Evolutionary conservation across 2,329 filamentous ascomycete species (phyloP).

Genomic region (Epichloe gansuensis): DNA sequence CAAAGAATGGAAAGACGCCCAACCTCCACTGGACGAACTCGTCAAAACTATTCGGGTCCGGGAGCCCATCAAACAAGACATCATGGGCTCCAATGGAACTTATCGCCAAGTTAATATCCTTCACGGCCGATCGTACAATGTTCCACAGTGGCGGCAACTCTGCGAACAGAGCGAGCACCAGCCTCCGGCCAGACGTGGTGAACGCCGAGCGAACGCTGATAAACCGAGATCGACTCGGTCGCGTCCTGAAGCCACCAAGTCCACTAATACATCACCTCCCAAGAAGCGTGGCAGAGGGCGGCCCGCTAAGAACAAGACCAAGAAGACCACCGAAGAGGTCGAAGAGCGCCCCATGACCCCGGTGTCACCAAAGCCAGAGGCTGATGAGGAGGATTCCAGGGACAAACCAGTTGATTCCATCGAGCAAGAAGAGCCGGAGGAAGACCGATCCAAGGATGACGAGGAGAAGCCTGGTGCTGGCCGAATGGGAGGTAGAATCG

Average conservation of each 20-base stretch:
- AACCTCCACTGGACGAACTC: conserved; percentile 67
- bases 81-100: conserved; percentile 86
- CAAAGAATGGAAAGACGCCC: conserved; percentile 76
- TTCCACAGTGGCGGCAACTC: conserved; percentile 88
- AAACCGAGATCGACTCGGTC: conserved; percentile 33
- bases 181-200: conserved; percentile 79
- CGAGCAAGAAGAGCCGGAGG: conserved; percentile 31
- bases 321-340: conserved; percentile 25
- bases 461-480: conserved; percentile 27
- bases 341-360: conserved; percentile 47
- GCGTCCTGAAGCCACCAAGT: conserved; percentile 22
- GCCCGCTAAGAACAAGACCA: conserved; percentile 24
- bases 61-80: conserved; percentile 96
- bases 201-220: conserved; percentile 53
- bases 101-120: conserved; percentile 97
- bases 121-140: conserved; percentile 88
- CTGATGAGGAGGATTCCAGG: conserved; percentile 15
- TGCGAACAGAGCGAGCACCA: conserved; percentile 95
- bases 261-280: conserved; percentile 19
- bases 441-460: conserved; percentile 25
- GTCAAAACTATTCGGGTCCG: conserved; percentile 88
- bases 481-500: conserved; percentile 31
- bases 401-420: conserved; percentile 33
- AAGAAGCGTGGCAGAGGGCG: conserved; percentile 29
- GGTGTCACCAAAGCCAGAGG: conserved; percentile 36